Evolutionary conservation across 441 rosid genomes (phyloP).

Genomic region (Corymbia citriodora): DNA sequence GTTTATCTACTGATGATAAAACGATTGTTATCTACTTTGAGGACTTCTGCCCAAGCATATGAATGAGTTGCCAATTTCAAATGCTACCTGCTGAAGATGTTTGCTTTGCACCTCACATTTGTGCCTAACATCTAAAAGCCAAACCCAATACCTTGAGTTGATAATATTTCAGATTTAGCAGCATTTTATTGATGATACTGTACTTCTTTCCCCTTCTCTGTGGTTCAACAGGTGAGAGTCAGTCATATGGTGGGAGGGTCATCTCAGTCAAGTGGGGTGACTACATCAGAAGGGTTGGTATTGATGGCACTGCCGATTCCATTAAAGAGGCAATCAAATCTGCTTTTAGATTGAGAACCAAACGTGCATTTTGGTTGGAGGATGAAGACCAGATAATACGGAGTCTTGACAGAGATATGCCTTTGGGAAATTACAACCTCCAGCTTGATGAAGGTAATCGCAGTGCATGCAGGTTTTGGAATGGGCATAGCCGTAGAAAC

Average conservation of each 20-base stretch:
- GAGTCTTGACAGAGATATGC: constrained; percentile 92
- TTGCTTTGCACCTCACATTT: not conserved
- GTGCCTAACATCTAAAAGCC: not conserved
- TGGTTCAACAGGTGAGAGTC: constrained; percentile 42
- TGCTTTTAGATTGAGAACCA: constrained; percentile 79
- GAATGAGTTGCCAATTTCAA: not conserved
- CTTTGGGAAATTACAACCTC: constrained; percentile 77
- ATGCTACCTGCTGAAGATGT: not conserved
- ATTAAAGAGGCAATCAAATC: constrained; percentile 86
- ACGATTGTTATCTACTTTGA: not conserved
- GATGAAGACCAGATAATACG: constrained; percentile 87
- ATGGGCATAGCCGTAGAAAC: not conserved
- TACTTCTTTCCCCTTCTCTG: not conserved
- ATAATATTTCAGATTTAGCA: not conserved
- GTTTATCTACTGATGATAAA: not conserved
- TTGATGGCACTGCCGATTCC: constrained; percentile 82
- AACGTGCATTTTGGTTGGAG: constrained; percentile 94
- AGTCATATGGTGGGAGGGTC: constrained; percentile 76
- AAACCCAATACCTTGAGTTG: not conserved
- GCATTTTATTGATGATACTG: not conserved
- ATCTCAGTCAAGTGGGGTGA: constrained; percentile 88
- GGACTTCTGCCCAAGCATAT: not conserved
- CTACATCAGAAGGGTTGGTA: constrained; percentile 84
- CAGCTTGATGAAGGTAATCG: constrained; percentile 79
- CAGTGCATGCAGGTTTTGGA: not conserved